These are phyloP conservation scores for Pontederia crassipes DNA, from an alignment of 176 grass and related monocot species.

Conservation along the genomic window DNA sequence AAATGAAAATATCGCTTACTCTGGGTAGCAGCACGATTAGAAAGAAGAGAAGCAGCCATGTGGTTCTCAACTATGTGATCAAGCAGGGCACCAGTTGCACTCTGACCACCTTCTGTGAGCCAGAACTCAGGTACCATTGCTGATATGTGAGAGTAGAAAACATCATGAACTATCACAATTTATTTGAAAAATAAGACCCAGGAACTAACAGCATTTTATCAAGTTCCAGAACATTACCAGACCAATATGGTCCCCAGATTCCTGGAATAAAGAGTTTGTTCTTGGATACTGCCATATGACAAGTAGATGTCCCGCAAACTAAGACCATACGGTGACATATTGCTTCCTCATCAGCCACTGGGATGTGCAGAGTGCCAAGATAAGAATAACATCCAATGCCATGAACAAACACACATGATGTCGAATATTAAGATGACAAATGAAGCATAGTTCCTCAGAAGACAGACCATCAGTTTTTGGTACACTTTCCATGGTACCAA, in stretches of 20 bases:
- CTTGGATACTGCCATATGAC: conserved; percentile 87
- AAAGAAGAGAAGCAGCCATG: conserved; percentile 57
- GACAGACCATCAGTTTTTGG: conserved; percentile 38
- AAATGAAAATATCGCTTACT: conserved; percentile 36
- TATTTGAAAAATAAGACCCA: not conserved
- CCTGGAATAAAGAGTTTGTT: conserved; percentile 76
- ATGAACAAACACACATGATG: not conserved
- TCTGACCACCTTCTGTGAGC: conserved; percentile 94
- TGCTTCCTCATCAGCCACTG: conserved; percentile 52
- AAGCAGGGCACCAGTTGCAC: conserved; percentile 80
- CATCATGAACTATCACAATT: no score
- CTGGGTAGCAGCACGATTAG: conserved; percentile 72
- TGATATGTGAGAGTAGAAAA: conserved; percentile 22
- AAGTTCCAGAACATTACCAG: conserved; percentile 35
- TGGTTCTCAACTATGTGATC: conserved; percentile 76
- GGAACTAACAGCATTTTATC: not conserved
- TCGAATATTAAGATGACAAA: not conserved
- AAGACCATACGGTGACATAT: conserved; percentile 72
- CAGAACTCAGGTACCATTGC: conserved; percentile 90
- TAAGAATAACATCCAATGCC: not conserved
- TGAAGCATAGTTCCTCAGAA: not conserved
- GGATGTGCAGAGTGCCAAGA: conserved; percentile 10
- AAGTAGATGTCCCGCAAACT: conserved; percentile 96
- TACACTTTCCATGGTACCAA: conserved; percentile 88
- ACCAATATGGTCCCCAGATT: conserved; percentile 97